Base-by-base conservation (phyloP, 2,329 filamentous ascomycete species). In the Pseudopithomyces chartarum region DNA sequence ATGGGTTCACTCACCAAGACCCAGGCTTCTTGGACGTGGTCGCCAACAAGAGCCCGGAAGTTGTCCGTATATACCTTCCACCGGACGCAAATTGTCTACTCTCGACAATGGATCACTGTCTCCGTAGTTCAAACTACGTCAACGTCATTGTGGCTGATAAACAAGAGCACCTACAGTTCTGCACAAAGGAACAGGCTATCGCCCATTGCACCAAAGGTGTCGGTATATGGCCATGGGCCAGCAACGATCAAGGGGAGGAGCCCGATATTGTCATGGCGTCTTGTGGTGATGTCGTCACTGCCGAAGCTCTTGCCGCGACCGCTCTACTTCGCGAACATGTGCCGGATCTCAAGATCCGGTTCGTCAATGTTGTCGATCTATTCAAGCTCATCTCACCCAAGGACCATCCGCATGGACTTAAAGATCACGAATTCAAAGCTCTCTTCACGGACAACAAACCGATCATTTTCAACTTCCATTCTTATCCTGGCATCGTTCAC, bases 391-490 rank as follows among this genome's bases (percentile, higher is more conserved):
- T 92, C 65, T 85, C 87, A 57, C 81, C 85, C 55, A 79, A 76
- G 19, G 85, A 91, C 66, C 90, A 93, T 71, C 87, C 90, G 0
- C 90, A 93, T 76, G 90, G 90, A 39, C 5, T 92, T 55, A 49
- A 54, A 17, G 63, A 65, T 0, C 63, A 67, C 17, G 87, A 91
- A 70, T 93, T 87, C 85, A 76, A 76, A 13, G 80, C 87, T 38
- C 78, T 92, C 62, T 93, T 93, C 81, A 92, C 90, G 0, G 80
- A 82, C 15, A 80, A 91, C 78, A 87, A 82, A 62, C 90, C 90
- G 20, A 80, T 91, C 70, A 86, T 92, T 70, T 92, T 93, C 81
- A 92, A 92, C 79, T 93, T 92, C 84, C 90, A 93, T 79, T 89
- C 86, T 32, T 92, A 93, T 78, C 90, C 90, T 8, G 92, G 88